A percentile compares a stretch with the other conserved stretches of the same genome.
Conservation (phyloP, 1,139 yeast genomes). For the Geotrichum aggregatum region DNA sequence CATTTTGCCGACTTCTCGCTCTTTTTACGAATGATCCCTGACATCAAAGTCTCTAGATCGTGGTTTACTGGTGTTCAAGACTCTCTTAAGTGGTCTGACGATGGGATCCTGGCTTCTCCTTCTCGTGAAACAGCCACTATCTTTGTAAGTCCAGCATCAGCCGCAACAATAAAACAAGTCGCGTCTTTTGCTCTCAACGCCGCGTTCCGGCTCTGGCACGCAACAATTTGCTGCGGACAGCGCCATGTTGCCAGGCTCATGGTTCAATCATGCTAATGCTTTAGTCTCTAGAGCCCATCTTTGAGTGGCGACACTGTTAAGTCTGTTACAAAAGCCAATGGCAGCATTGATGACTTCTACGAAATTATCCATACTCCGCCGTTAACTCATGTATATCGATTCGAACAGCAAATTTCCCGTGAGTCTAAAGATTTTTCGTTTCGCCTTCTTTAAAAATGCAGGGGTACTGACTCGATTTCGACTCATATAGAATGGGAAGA, state of each 20-base stretch:
- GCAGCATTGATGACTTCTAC: constrained; percentile 10
- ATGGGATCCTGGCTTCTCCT: constrained; percentile 18
- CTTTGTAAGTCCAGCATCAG: constrained; percentile 20
- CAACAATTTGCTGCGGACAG: neutral
- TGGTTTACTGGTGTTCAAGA: constrained; percentile 17
- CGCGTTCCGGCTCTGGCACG: too few species aligned
- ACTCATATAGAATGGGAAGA: constrained; percentile 16
- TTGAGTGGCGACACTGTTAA: constrained; percentile 11
- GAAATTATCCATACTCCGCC: constrained; percentile 12
- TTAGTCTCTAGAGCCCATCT: constrained; percentile 9
- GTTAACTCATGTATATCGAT: constrained; percentile 7
- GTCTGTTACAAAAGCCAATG: constrained; percentile 6
- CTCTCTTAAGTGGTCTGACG: constrained; percentile 18
- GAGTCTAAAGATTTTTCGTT: constrained; percentile 1
- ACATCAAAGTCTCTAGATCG: constrained; percentile 16
- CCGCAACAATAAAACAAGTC: too few species aligned
- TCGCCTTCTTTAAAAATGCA: neutral
- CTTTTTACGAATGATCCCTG: constrained; percentile 18
- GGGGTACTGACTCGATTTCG: too few species aligned
- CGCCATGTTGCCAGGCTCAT: too few species aligned
- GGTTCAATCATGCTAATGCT: neutral
- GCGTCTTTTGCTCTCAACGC: neutral
- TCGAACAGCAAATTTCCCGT: constrained; percentile 13
- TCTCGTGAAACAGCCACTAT: constrained; percentile 16
- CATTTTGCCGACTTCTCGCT: too few species aligned